Conservation (phyloP, 2,329 filamentous ascomycete genomes). For the Fusarium staphyleae region DNA sequence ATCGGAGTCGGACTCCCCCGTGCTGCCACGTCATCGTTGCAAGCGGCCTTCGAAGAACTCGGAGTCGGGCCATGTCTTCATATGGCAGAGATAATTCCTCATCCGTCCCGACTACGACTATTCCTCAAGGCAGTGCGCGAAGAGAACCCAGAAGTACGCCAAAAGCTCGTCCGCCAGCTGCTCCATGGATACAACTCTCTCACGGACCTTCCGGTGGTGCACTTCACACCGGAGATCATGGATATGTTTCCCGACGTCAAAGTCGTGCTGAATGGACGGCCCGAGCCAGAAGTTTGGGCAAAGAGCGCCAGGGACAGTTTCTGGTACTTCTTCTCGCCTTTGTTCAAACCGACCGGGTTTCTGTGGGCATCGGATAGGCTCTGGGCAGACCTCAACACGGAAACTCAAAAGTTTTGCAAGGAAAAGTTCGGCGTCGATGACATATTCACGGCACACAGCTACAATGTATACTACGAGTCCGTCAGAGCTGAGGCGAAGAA, state of each 20-base stretch:
- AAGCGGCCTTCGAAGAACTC: slow-evolving; percentile 45
- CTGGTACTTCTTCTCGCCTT: slow-evolving; percentile 40
- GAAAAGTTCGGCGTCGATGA: neutral
- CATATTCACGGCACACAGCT: slow-evolving; percentile 5
- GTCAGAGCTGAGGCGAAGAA: slow-evolving; percentile 43
- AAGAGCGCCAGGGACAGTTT: slow-evolving; percentile 39
- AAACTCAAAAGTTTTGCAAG: neutral
- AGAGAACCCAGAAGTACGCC: slow-evolving; percentile 35
- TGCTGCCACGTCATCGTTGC: slow-evolving; percentile 48
- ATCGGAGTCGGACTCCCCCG: slow-evolving; percentile 45
- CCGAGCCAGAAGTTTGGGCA: slow-evolving; percentile 39
- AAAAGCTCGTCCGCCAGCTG: slow-evolving; percentile 43
- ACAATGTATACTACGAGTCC: slow-evolving; percentile 29
- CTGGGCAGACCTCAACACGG: slow-evolving; percentile 38
- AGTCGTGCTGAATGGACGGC: slow-evolving; percentile 45
- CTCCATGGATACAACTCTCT: slow-evolving; percentile 43
- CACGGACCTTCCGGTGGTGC: slow-evolving; percentile 43
- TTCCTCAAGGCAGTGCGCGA: slow-evolving; percentile 42
- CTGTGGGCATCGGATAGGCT: slow-evolving; percentile 42
- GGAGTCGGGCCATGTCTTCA: slow-evolving; percentile 45
- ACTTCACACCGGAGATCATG: slow-evolving; percentile 48
- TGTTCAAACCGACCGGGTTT: slow-evolving; percentile 38
- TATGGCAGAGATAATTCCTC: slow-evolving; percentile 43
- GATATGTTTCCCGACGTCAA: slow-evolving; percentile 48
- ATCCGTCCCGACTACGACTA: slow-evolving; percentile 34